Percentiles rank a stretch among this genome's conserved stretches.
These are phyloP conservation scores for Pulveroboletus sp. DNA, from an alignment of 768 basidiomycete species.

Conservation along the genomic window DNA sequence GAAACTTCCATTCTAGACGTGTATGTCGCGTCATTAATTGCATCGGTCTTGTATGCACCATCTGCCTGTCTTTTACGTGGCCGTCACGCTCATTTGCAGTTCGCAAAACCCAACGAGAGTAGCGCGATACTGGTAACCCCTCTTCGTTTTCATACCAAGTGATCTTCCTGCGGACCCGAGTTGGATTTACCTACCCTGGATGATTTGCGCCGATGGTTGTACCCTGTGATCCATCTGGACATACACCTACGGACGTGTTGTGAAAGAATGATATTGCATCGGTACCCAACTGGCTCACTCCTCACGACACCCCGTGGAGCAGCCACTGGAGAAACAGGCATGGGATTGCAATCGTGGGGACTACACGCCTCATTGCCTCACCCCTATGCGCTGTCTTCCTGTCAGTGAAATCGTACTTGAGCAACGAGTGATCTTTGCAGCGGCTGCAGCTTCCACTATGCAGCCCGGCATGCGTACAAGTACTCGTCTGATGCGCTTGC, in stretches of 20 bases:
- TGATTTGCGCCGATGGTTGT: neutral
- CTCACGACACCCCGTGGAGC: neutral
- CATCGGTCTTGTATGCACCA: neutral
- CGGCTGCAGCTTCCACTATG: too few relatives aligned
- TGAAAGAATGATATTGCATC: neutral
- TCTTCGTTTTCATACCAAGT: neutral
- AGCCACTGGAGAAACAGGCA: too few relatives aligned
- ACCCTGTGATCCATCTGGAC: neutral
- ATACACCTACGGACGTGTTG: neutral
- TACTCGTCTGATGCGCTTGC: too few relatives aligned
- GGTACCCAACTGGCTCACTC: neutral
- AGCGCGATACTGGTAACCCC: too few relatives aligned
- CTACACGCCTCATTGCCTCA: neutral
- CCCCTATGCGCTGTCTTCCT: neutral
- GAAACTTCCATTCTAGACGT: constrained; percentile 55
- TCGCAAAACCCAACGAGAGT: neutral
- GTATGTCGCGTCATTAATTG: constrained; percentile 5
- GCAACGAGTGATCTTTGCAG: too few relatives aligned
- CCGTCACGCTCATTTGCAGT: neutral
- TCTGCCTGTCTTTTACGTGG: neutral
- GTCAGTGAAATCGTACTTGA: neutral
- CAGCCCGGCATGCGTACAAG: too few relatives aligned
- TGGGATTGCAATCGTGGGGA: too few relatives aligned
- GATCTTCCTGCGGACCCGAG: neutral
- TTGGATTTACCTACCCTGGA: neutral